A percentile compares a stretch with the other conserved stretches of the same genome.
Evolutionary conservation across 306 rosid genomes (phyloP).

Genomic region (Adenanthera pavonina): DNA sequence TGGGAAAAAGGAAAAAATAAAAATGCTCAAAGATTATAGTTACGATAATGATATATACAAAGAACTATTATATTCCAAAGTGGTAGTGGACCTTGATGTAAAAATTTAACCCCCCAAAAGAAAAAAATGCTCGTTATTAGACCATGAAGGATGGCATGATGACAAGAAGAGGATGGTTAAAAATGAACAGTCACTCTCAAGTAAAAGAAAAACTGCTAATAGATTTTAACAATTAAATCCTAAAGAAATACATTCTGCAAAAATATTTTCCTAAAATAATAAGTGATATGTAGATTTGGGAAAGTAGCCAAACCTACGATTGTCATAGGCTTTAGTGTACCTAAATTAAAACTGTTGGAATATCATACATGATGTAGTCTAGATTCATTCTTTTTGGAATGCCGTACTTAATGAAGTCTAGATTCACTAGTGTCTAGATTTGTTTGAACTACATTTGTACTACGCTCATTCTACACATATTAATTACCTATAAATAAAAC

Average conservation of each 20-base stretch:
- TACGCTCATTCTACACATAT: not conserved
- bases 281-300: not conserved
- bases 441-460: not conserved
- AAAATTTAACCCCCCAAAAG: too few relatives aligned
- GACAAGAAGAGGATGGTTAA: not conserved
- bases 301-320: not conserved
- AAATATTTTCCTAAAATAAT: too few relatives aligned
- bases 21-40: not conserved
- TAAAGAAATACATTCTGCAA: not conserved
- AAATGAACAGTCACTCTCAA: not conserved
- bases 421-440: too few relatives aligned
- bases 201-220: not conserved
- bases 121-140: not conserved
- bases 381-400: not conserved
- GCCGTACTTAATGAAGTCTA: not conserved
- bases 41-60: not conserved
- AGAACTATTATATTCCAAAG: not conserved
- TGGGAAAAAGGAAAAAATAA: not conserved
- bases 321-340: not conserved
- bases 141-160: not conserved
- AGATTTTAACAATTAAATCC: not conserved
- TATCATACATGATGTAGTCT: not conserved
- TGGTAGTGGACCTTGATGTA: not conserved
- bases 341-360: not conserved
- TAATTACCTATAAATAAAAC: not conserved